These are phyloP conservation scores for Termitomyces sp. DNA, from an alignment of 768 basidiomycete species.

Conservation along the genomic window DNA sequence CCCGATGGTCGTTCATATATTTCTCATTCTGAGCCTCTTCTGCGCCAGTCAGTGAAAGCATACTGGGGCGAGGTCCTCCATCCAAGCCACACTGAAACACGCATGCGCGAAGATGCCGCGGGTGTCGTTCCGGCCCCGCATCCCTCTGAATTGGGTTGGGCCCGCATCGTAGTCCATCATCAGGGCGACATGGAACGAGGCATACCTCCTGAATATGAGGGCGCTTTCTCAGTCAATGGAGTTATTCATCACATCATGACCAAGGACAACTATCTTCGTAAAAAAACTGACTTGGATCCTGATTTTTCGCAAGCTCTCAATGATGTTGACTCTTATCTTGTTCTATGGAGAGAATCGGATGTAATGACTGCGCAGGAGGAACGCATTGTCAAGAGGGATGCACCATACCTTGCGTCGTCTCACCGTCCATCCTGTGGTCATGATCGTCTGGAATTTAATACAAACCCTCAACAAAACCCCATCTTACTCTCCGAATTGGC, in stretches of 20 bases:
- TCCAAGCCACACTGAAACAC: slow-evolving; percentile 40
- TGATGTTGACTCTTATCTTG: slow-evolving; percentile 45
- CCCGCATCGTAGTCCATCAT: slow-evolving; percentile 68
- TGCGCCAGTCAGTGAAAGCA: slow-evolving; percentile 56
- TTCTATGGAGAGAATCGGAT: slow-evolving; percentile 76
- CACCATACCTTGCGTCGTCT: slow-evolving; percentile 18
- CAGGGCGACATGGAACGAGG: slow-evolving; percentile 44
- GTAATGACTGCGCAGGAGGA: slow-evolving; percentile 51
- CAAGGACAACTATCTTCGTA: slow-evolving; percentile 62
- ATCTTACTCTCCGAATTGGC: slow-evolving; percentile 29
- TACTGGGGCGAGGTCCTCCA: slow-evolving; percentile 75
- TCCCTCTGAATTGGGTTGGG: slow-evolving; percentile 62
- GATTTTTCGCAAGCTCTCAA: slow-evolving; percentile 31
- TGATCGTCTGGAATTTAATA: slow-evolving; percentile 65
- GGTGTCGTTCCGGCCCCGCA: slow-evolving; percentile 40
- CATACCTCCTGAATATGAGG: slow-evolving; percentile 60
- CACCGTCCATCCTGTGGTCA: slow-evolving; percentile 51
- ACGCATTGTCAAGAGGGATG: slow-evolving; percentile 21
- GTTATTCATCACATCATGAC: slow-evolving; percentile 67
- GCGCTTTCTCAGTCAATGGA: slow-evolving; percentile 67
- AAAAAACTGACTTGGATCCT: slow-evolving; percentile 55
- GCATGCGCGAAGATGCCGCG: slow-evolving; percentile 61
- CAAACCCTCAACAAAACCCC: slow-evolving; percentile 47
- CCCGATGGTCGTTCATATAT: slow-evolving; percentile 46
- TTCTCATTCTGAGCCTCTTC: slow-evolving; percentile 53